Percentiles rank a stretch among this genome's conserved stretches.
Evolutionary conservation across 257 asterid genomes (phyloP).

Genomic region (Rhazya stricta): DNA sequence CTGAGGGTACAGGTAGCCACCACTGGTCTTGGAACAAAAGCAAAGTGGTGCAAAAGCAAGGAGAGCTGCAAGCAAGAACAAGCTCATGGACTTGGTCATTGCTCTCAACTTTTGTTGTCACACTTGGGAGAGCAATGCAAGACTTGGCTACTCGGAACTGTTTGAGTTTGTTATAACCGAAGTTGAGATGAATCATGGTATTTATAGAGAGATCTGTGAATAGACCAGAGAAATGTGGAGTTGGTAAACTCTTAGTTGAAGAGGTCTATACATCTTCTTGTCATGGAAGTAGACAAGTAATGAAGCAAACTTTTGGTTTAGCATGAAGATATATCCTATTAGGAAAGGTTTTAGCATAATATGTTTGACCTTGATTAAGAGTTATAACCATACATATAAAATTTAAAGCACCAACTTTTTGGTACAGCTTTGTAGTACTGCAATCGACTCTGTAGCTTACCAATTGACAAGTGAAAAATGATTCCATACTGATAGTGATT

Average conservation of each 20-base stretch:
- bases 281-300: constrained; percentile 10
- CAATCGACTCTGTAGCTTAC: neutral
- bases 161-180: constrained; percentile 28
- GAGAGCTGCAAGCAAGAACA: constrained; percentile 34
- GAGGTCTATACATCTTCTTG: neutral
- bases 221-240: constrained; percentile 31
- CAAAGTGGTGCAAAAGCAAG: constrained; percentile 53
- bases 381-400: neutral
- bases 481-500: neutral
- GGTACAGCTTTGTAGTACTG: neutral
- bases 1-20: constrained; percentile 70
- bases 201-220: constrained; percentile 33
- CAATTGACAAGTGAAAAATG: neutral
- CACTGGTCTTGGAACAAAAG: constrained; percentile 33
- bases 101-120: constrained; percentile 12
- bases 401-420: neutral
- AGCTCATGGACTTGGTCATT: constrained; percentile 39
- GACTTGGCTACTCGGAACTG: neutral
- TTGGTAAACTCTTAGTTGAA: constrained; percentile 48
- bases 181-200: constrained; percentile 19
- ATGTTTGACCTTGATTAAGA: neutral
- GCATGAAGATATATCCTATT: neutral
- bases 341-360: neutral
- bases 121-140: neutral
- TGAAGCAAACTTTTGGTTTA: constrained; percentile 15